Percentiles rank a stretch among this genome's conserved stretches.
Evolutionary conservation across 148 eudicot genomes (phyloP).

Genomic region (Talinum fruticosum): DNA sequence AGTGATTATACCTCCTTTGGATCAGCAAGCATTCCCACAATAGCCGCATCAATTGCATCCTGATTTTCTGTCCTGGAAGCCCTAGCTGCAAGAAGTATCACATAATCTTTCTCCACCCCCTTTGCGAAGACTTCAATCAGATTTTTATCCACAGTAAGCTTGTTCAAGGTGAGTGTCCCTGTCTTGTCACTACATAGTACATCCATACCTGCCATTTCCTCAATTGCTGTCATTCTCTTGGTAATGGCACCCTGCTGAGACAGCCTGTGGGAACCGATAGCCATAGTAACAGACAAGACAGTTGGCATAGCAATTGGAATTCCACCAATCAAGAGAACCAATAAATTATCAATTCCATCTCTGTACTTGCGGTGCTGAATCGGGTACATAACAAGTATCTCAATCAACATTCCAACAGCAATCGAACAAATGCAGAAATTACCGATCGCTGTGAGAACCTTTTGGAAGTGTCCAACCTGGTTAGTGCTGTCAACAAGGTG

Average conservation of each 20-base stretch:
- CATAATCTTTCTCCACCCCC: neutral
- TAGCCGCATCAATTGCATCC: constrained; percentile 13
- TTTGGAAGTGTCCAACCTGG: constrained; percentile 6
- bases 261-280: neutral
- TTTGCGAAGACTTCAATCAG: constrained; percentile 1
- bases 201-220: constrained; percentile 18
- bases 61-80: constrained; percentile 5
- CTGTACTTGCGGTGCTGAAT: constrained; percentile 3
- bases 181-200: constrained; percentile 10
- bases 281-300: neutral
- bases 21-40: constrained; percentile 7
- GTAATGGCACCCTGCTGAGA: constrained; percentile 2
- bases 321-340: constrained; percentile 14
- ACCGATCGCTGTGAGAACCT: neutral
- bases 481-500: constrained; percentile 9
- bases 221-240: constrained; percentile 7
- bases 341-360: neutral
- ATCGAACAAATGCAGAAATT: constrained; percentile 3
- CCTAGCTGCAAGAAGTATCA: constrained; percentile 4
- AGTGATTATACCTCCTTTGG: constrained; percentile 6
- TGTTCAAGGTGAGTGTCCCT: constrained; percentile 2
- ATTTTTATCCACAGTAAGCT: constrained; percentile 2
- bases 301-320: neutral
- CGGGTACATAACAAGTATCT: constrained; percentile 15
- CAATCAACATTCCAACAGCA: constrained; percentile 12